These are phyloP conservation scores for Papiliotrema laurentii DNA, from an alignment of 1,284 basidiomycete genomes.

Conservation along the genomic window DNA sequence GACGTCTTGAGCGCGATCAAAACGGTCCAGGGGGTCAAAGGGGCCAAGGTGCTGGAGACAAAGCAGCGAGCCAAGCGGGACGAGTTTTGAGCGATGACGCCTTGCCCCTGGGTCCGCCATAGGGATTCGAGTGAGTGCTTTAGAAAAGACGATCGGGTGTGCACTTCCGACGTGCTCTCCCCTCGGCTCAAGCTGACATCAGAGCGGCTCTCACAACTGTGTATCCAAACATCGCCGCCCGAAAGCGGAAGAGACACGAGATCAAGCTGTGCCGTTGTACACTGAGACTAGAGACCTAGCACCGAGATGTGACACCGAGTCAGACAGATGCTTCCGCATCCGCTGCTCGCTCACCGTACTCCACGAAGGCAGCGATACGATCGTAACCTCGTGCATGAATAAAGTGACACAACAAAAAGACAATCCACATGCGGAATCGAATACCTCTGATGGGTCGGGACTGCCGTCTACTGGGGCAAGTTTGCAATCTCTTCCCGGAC, in stretches of 20 bases:
- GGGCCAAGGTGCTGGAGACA: slow-evolving; percentile 25
- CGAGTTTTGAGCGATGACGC: slow-evolving; percentile 28
- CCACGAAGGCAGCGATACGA: no score
- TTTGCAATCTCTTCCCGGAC: slow-evolving; percentile 41
- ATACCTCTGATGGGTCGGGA: neutral
- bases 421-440: neutral
- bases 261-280: no score
- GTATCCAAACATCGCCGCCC: no score
- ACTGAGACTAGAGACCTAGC: no score
- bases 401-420: neutral
- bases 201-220: no score
- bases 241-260: no score
- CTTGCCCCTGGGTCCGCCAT: no score
- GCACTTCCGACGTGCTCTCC: neutral
- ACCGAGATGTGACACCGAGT: no score
- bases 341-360: no score
- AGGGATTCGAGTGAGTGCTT: neutral
- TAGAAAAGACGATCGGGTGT: neutral
- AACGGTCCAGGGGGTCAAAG: slow-evolving; percentile 24
- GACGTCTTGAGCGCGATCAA: slow-evolving; percentile 19
- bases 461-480: slow-evolving; percentile 13
- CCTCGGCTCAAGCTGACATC: no score
- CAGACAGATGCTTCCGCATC: no score
- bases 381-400: no score
- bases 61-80: slow-evolving; percentile 37